Evolutionary conservation across 208 protist species (phyloP).

Genomic region (Leishmania major): DNA sequence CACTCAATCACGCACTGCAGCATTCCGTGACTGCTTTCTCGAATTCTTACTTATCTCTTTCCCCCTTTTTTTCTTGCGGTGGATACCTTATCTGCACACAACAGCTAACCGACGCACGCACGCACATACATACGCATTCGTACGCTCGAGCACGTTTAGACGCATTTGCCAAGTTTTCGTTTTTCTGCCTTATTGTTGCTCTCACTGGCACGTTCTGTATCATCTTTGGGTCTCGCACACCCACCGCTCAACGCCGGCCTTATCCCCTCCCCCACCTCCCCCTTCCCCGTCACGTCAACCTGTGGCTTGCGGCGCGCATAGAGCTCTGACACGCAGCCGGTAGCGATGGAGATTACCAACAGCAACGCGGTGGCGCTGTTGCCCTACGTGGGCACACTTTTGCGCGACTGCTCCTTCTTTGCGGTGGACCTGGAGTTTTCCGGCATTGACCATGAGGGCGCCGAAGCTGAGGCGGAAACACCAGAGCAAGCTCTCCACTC

Average conservation of each 20-base stretch:
- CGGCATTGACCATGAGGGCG: slow-evolving; percentile 42
- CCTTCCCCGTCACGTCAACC: not conserved
- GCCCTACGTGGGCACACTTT: slow-evolving; percentile 28
- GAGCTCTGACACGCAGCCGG: not conserved
- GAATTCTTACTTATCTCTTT: not conserved
- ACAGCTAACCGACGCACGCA: not conserved
- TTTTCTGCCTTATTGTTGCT: not conserved
- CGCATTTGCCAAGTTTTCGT: not conserved
- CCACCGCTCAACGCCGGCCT: not conserved
- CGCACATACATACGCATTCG: not conserved
- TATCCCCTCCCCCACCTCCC: too few species aligned
- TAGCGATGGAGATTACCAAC: slow-evolving; percentile 43
- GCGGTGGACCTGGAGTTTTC: slow-evolving; percentile 71
- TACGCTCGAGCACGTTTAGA: too few species aligned
- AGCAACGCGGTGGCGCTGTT: slow-evolving; percentile 32
- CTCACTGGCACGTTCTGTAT: not conserved
- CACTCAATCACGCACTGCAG: not conserved
- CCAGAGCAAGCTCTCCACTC: slow-evolving; percentile 10
- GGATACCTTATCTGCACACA: not conserved
- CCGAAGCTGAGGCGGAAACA: not conserved
- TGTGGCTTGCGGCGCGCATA: not conserved
- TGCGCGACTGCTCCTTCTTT: slow-evolving; percentile 45
- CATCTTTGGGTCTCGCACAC: not conserved
- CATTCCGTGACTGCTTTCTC: not conserved
- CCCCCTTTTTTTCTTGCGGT: not conserved